phyloP scores from a whole-genome alignment of 257 asterid species.

The Solanum infundibuliforme region DNA sequence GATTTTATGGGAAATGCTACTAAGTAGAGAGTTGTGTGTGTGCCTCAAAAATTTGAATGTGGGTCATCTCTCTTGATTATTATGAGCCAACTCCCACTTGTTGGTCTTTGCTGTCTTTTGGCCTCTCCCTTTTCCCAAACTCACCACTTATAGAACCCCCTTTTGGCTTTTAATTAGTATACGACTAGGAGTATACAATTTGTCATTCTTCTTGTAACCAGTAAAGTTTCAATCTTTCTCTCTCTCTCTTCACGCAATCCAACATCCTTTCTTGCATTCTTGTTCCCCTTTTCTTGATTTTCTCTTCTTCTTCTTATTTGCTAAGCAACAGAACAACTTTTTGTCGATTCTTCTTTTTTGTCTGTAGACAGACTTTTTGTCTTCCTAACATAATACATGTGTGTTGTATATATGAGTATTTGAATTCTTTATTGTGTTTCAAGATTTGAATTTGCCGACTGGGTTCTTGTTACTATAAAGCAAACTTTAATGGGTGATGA shows the following conservation, averaged over 20 bases:
- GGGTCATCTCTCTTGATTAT: slow-evolving; percentile 25
- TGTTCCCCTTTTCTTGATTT: slow-evolving; percentile 5
- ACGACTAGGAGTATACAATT: neutral
- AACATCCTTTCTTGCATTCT: slow-evolving; percentile 3
- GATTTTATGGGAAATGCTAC: neutral
- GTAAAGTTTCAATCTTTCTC: neutral
- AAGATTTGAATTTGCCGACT: neutral
- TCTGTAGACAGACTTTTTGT: neutral
- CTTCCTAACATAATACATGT: neutral
- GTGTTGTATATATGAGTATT: neutral
- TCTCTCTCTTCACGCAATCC: slow-evolving; percentile 20
- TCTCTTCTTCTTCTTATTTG: neutral
- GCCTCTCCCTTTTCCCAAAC: slow-evolving; percentile 1
- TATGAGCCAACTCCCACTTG: slow-evolving; percentile 42
- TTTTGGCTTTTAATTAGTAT: slow-evolving; percentile 1
- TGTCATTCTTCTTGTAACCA: neutral
- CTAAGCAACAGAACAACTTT: neutral
- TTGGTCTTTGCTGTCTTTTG: slow-evolving; percentile 32
- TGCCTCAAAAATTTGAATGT: slow-evolving; percentile 5
- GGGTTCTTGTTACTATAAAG: slow-evolving; percentile 1
- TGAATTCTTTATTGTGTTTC: neutral
- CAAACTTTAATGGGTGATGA: slow-evolving; percentile 14
- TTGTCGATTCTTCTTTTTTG: neutral
- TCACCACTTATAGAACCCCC: slow-evolving; percentile 18
- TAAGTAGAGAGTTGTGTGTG: neutral